Evolutionary conservation across 176 grass and related monocot genomes (phyloP), one percentile per base, ranked within the genome.

Genomic region (Saccharum spontaneum): DNA sequence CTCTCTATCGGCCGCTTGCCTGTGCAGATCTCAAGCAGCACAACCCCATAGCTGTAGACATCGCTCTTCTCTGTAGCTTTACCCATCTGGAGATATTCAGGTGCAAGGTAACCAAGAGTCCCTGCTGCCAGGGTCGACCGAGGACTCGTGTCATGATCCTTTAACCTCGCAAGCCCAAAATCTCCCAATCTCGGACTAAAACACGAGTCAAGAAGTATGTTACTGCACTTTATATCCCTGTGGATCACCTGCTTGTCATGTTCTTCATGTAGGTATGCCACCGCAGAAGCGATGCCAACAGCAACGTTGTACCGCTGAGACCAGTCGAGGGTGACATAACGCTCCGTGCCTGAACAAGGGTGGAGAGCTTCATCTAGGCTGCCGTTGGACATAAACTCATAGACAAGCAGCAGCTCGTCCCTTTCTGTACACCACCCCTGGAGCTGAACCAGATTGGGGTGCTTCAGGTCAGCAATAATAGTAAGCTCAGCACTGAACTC

Each of bases 201-300:
- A 26, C 81, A 39, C 5, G 82, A 81, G 79, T 88, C 86, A 24
- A 88, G 78, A 36, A 91, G 73, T 77, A 91, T 85, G 78, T 91
- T 88, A 61, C 86, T 88, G 78, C 82, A 85, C 78, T 91, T 91
- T 60, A 91, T 91, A 59, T 91, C 90, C 83, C 90, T 88, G 70
- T 91, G 86, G 55, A 91, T 91, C 78, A 88, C 90, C 78, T 88
- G 78, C 67, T 80, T 80, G 37, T 85, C 86, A 69, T 45, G 83
- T 62, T 85, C 78, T 78, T 91, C 82, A 73, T 91, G 86, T 80
- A 91, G 62, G 73, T 91, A 85, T 45, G 65, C 55, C 33, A 88
- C 71, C 1, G 40, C 82, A 38, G 82, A 88, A 36, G 90, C 86
- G 22, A 91, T 88, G 63, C 86, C 90, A 31, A 73, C 30, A 20